Evolutionary conservation across 208 protist species (phyloP).

Genomic region (Leishmania tropica): DNA sequence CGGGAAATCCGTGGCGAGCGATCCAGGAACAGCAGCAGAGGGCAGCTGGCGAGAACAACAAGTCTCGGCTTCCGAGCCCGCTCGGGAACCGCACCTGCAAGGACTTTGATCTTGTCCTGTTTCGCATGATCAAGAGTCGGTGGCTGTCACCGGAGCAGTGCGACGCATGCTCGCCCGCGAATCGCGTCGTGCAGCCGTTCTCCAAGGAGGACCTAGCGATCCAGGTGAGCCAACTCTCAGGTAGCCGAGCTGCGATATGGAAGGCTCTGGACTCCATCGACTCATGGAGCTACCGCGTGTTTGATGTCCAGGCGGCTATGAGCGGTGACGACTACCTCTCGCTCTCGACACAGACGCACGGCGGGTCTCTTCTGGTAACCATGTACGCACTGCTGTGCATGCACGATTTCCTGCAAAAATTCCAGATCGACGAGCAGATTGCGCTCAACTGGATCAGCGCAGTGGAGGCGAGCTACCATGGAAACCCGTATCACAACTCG

Average conservation of each 20-base stretch:
- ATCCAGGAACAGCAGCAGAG: constrained; percentile 49
- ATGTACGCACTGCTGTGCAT: constrained; percentile 89
- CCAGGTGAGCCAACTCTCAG: constrained; percentile 40
- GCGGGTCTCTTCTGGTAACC: constrained; percentile 87
- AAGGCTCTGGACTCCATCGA: constrained; percentile 73
- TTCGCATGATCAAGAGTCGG: constrained; percentile 87
- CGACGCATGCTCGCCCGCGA: constrained; percentile 39
- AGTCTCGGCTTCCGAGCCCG: constrained; percentile 57
- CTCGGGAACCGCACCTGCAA: constrained; percentile 74
- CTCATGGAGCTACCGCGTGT: constrained; percentile 89
- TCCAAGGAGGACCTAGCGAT: constrained; percentile 48
- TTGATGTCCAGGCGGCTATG: constrained; percentile 79
- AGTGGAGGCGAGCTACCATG: constrained; percentile 92
- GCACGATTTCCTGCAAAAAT: constrained; percentile 86
- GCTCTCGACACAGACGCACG: constrained; percentile 54
- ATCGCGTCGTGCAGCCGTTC: constrained; percentile 76
- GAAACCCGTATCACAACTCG: constrained; percentile 93
- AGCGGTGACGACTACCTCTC: constrained; percentile 75
- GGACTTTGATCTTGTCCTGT: constrained; percentile 69
- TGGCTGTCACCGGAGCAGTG: constrained; percentile 59
- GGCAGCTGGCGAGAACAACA: constrained; percentile 18
- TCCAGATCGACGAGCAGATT: constrained; percentile 91
- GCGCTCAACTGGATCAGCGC: constrained; percentile 88
- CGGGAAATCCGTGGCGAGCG: constrained; percentile 40
- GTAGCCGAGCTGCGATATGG: constrained; percentile 60